phyloP scores from a whole-genome alignment of 164 flowering plant species.

The Aristolochia fimbriata region DNA sequence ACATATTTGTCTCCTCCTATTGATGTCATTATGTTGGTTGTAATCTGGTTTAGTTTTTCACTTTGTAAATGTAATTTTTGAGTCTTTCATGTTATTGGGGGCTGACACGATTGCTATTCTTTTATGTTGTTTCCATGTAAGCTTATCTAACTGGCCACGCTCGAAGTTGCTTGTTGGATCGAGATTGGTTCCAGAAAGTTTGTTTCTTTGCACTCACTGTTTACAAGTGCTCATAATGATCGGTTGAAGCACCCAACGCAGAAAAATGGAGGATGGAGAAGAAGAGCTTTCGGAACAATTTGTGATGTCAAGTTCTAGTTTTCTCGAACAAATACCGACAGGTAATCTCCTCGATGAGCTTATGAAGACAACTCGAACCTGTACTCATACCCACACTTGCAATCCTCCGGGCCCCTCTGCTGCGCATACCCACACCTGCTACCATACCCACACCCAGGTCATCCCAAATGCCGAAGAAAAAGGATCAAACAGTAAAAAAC shows the following conservation, averaged over 20 bases:
- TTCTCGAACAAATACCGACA: background rate
- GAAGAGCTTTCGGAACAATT: conserved; percentile 4
- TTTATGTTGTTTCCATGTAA: no score
- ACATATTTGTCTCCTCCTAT: no score
- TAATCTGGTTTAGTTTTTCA: no score
- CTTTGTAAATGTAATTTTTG: no score
- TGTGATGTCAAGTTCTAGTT: background rate
- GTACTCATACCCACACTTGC: conserved; percentile 89
- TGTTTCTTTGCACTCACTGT: no score
- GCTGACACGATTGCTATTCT: no score
- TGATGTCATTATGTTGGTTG: no score
- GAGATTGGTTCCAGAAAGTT: no score
- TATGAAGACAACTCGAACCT: conserved; percentile 34
- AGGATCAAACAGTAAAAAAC: conserved; percentile 5
- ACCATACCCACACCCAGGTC: conserved; percentile 52
- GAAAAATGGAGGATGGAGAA: conserved; percentile 10
- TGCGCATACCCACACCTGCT: conserved; percentile 60
- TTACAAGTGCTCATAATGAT: conserved; percentile 1
- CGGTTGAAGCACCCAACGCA: background rate
- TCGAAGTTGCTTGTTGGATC: no score
- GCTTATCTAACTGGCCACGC: no score
- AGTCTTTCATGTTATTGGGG: no score
- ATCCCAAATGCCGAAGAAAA: conserved; percentile 28
- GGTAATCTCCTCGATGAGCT: conserved; percentile 8
- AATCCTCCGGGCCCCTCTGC: conserved; percentile 87